Percentiles rank a stretch among this genome's conserved stretches.
Conservation (phyloP, 2,329 filamentous ascomycete species). For the Thielaviopsis populi region DNA sequence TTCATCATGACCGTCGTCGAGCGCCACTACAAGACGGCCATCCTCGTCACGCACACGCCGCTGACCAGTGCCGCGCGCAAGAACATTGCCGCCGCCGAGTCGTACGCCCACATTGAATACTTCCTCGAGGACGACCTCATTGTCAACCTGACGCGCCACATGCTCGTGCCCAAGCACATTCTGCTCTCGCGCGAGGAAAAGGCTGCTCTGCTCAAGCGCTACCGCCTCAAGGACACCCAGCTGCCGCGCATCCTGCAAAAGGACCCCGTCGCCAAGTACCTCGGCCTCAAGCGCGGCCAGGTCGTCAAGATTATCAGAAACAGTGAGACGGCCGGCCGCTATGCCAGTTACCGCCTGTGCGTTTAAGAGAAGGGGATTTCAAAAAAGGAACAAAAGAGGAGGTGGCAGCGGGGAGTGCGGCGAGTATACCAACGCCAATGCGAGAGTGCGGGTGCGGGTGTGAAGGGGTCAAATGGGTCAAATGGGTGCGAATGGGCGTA, state of each 20-base stretch:
- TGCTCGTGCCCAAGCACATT: conserved; percentile 87
- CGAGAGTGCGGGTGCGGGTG: not conserved
- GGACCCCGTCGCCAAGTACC: conserved; percentile 83
- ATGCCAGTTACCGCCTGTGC: conserved; percentile 78
- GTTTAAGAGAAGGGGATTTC: conserved; percentile 35
- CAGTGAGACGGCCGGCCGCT: conserved; percentile 87
- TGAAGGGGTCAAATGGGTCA: not conserved
- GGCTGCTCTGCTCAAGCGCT: conserved; percentile 66
- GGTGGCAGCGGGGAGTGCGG: no score
- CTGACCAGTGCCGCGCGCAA: conserved; percentile 81
- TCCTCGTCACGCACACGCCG: conserved; percentile 71
- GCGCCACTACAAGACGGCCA: conserved; percentile 74
- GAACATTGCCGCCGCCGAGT: conserved; percentile 62
- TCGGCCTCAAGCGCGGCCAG: conserved; percentile 78
- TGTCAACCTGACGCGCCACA: conserved; percentile 96
- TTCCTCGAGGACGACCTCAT: conserved; percentile 92
- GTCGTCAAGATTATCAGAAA: conserved; percentile 97
- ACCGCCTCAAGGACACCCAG: conserved; percentile 94
- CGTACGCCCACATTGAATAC: conserved; percentile 71
- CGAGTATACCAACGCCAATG: no score
- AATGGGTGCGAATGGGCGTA: not conserved
- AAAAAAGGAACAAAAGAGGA: no score
- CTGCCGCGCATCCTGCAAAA: conserved; percentile 80
- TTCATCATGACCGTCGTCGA: conserved; percentile 72
- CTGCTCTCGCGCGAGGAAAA: conserved; percentile 86